phyloP scores from a whole-genome alignment of 495 filamentous ascomycete species.

The Xylaria flabelliformis region DNA sequence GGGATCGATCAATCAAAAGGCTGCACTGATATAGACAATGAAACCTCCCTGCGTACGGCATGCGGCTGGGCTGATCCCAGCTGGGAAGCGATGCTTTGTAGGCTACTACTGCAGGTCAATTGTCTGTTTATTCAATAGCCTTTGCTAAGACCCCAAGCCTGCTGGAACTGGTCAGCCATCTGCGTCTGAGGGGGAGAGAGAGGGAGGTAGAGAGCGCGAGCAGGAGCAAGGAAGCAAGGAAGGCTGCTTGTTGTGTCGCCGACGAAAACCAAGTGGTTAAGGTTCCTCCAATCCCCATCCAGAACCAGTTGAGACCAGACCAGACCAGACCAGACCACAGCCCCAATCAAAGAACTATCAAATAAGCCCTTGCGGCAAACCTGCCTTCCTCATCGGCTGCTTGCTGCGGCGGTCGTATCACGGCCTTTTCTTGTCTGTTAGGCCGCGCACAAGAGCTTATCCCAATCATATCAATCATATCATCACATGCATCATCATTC shows the following conservation, averaged over 20 bases:
- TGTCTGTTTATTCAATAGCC: conserved; percentile 23
- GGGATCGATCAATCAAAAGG: conserved; percentile 20
- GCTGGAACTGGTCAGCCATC: not conserved
- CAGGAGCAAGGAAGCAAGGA: conserved; percentile 3
- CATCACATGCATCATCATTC: conserved; percentile 13
- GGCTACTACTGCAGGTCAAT: conserved; percentile 10
- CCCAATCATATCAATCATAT: conserved; percentile 12
- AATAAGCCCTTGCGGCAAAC: conserved; percentile 33
- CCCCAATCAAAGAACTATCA: conserved; percentile 33
- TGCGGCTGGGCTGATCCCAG: conserved; percentile 28
- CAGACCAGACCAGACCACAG: conserved; percentile 27
- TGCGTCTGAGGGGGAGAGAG: not conserved
- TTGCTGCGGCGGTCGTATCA: conserved; percentile 38
- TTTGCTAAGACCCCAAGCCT: conserved; percentile 16
- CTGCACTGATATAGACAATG: conserved; percentile 21
- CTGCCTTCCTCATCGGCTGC: conserved; percentile 33
- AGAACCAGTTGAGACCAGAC: conserved; percentile 31
- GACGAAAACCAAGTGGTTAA: conserved; percentile 39
- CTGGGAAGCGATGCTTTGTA: conserved; percentile 25
- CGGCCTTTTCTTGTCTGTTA: conserved; percentile 28
- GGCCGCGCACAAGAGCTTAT: conserved; percentile 20
- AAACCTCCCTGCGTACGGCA: conserved; percentile 23
- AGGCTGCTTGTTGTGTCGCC: conserved; percentile 29
- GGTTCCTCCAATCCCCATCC: conserved; percentile 40
- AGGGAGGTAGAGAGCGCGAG: conserved; percentile 5